A percentile compares a stretch with the other conserved stretches of the same genome.
Conservation (phyloP, 805 yeast genomes). For the Cyberlindnera mississippiensis region DNA sequence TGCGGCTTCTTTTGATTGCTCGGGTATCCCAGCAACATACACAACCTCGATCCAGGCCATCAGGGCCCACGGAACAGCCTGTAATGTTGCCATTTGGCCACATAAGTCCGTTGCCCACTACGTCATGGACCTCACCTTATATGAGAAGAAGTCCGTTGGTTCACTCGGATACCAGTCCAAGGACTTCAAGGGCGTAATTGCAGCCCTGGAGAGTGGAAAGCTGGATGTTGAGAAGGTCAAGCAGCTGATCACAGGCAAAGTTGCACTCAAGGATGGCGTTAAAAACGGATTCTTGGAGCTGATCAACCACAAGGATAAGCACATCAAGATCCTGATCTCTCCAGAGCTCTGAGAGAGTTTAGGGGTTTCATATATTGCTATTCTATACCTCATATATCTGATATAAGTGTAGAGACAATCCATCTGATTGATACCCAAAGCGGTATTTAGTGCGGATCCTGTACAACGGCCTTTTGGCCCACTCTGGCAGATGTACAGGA, state of each 20-base stretch:
- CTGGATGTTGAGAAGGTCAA: constrained; percentile 42
- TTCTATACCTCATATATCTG: no score
- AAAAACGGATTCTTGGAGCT: constrained; percentile 51
- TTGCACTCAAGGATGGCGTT: constrained; percentile 46
- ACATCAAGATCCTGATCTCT: constrained; percentile 50
- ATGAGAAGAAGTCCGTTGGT: constrained; percentile 54
- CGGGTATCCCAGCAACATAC: constrained; percentile 52
- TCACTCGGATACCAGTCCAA: constrained; percentile 56
- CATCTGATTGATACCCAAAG: no score
- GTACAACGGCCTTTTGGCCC: no score
- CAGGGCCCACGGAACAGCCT: constrained; percentile 51
- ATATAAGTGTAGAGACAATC: no score
- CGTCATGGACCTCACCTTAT: constrained; percentile 53
- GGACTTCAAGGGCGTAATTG: constrained; percentile 55
- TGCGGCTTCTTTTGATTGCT: constrained; percentile 48
- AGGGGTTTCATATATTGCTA: no score
- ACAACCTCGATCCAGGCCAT: constrained; percentile 47
- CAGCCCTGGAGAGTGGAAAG: constrained; percentile 43
- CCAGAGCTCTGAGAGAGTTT: constrained; percentile 32
- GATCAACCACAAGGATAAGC: constrained; percentile 47
- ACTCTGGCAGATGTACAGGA: no score
- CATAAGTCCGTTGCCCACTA: constrained; percentile 42
- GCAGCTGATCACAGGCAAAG: constrained; percentile 50
- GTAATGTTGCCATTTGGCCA: constrained; percentile 66
- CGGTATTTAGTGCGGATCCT: no score